Conservation (phyloP, 257 asterid genomes). For the Hygrophila difformis region DNA sequence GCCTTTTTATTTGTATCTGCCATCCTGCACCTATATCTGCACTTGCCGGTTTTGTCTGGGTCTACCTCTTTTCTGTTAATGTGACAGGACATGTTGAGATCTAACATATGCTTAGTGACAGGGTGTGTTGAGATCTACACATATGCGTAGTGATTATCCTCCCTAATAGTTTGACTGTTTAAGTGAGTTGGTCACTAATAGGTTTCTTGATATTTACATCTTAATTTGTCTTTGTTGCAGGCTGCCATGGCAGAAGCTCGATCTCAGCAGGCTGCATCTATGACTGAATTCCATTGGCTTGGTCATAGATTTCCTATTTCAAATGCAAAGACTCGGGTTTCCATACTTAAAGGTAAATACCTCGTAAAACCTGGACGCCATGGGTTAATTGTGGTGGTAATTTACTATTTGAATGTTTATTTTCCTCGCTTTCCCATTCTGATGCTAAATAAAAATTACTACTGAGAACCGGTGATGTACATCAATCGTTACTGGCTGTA, state of each 20-base stretch:
- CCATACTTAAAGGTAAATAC: slow-evolving; percentile 77
- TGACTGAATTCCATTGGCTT: slow-evolving; percentile 94
- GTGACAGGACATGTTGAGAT: too few species aligned
- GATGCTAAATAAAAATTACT: slow-evolving; percentile 2
- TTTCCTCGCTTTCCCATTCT: slow-evolving; percentile 2
- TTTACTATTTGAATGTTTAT: slow-evolving; percentile 6
- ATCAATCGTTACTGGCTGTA: too few species aligned
- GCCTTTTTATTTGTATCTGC: too few species aligned
- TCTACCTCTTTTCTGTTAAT: too few species aligned
- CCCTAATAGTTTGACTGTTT: too few species aligned
- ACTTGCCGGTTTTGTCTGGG: too few species aligned
- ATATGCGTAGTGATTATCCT: too few species aligned
- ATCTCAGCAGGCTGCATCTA: slow-evolving; percentile 94
- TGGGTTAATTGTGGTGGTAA: not conserved
- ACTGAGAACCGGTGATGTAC: not conserved
- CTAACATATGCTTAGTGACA: too few species aligned
- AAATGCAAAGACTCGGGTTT: slow-evolving; percentile 86
- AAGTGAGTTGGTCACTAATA: not conserved
- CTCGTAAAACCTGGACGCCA: not conserved
- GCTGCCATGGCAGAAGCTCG: slow-evolving; percentile 99
- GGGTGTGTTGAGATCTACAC: too few species aligned
- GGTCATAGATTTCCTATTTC: slow-evolving; percentile 83
- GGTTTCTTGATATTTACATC: slow-evolving; percentile 5
- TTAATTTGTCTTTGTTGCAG: slow-evolving; percentile 35
- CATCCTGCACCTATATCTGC: too few species aligned